Conservation (phyloP, 805 yeast species). For the Metschnikowia gelsemii region DNA sequence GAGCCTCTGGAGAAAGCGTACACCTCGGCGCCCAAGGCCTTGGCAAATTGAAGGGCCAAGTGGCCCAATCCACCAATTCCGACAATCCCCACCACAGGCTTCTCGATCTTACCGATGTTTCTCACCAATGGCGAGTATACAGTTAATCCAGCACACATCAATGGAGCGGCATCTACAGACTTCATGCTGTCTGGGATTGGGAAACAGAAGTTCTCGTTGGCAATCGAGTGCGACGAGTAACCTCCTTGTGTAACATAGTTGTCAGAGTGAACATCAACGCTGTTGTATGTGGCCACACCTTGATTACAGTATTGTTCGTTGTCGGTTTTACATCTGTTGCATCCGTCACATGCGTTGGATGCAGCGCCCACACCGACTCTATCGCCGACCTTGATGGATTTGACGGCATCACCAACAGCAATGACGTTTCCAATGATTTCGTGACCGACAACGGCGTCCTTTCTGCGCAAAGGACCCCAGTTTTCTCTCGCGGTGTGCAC, state of each 20-base stretch:
- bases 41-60: conserved; percentile 54
- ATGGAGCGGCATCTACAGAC: conserved; percentile 61
- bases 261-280: conserved; percentile 33
- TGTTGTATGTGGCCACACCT: conserved; percentile 52
- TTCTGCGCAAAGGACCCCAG: conserved; percentile 21
- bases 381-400: conserved; percentile 21
- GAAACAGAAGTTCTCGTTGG: conserved; percentile 61
- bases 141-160: conserved; percentile 78
- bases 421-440: conserved; percentile 60
- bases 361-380: conserved; percentile 24
- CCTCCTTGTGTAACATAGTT: conserved; percentile 68
- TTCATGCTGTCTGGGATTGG: conserved; percentile 57
- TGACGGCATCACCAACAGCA: conserved; percentile 19
- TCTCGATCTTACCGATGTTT: conserved; percentile 27
- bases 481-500: conserved; percentile 18
- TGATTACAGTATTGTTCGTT: conserved; percentile 46
- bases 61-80: conserved; percentile 62
- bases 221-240: conserved; percentile 63
- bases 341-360: conserved; percentile 31
- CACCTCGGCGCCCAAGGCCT: conserved; percentile 61
- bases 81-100: conserved; percentile 52
- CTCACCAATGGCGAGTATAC: conserved; percentile 65
- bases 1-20: conserved; percentile 53
- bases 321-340: conserved; percentile 49
- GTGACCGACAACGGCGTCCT: conserved; percentile 57